A percentile compares a stretch with the other conserved stretches of the same genome.
These are phyloP conservation scores for Agarophyton chilense DNA, from an alignment of 23 red algal species.

Conservation along the genomic window DNA sequence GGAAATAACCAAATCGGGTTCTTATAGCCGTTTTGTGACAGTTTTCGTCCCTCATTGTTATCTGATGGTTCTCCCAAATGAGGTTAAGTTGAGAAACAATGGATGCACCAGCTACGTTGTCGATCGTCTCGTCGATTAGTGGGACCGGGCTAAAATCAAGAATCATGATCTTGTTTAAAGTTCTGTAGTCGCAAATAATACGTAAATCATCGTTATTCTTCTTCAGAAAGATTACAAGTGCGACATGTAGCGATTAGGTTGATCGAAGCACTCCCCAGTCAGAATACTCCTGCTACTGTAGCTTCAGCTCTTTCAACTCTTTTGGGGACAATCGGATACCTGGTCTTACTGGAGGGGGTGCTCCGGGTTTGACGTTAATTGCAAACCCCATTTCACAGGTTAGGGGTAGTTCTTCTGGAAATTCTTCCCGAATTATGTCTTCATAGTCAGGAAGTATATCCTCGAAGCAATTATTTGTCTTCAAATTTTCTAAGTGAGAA, in stretches of 20 bases:
- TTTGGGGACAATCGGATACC: no score
- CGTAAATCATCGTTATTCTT: constrained; percentile 5
- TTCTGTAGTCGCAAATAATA: no score
- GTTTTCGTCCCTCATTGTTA: not conserved
- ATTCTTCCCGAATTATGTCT: constrained; percentile 13
- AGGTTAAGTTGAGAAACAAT: constrained; percentile 20
- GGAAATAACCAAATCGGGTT: constrained; percentile 12
- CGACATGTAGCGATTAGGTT: not conserved
- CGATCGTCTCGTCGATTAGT: no score
- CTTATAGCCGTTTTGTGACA: constrained; percentile 14
- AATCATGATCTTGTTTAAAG: no score
- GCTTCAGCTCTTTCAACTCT: constrained; percentile 8
- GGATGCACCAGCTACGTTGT: constrained; percentile 4
- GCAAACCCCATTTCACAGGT: not conserved
- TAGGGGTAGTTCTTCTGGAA: constrained; percentile 7
- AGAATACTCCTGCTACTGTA: not conserved
- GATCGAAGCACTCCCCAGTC: constrained; percentile 11
- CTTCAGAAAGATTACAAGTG: constrained; percentile 21
- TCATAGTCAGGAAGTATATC: not conserved
- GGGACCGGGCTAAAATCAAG: no score
- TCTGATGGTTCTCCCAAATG: not conserved
- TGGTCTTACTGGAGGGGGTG: no score
- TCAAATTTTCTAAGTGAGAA: not conserved
- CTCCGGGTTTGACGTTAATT: not conserved
- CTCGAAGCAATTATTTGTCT: not conserved